These are phyloP conservation scores for Casuarina cunninghamiana DNA, from an alignment of 306 rosid species.

Conservation along the genomic window DNA sequence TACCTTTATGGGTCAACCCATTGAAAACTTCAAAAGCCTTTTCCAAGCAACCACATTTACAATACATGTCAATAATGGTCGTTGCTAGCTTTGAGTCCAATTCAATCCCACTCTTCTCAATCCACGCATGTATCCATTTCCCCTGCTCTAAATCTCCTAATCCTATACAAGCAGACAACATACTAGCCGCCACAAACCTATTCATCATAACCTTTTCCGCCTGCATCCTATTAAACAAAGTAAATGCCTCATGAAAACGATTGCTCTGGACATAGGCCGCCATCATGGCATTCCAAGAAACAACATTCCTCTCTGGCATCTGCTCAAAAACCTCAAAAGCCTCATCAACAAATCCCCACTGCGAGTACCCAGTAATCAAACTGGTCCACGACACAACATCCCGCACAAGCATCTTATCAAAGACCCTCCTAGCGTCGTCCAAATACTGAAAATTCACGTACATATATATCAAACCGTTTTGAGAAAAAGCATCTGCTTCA, in stretches of 20 bases:
- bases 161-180: constrained; percentile 63
- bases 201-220: constrained; percentile 40
- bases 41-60: constrained; percentile 67
- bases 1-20: constrained; percentile 35
- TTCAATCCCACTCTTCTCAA: constrained; percentile 45
- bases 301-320: constrained; percentile 50
- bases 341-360: constrained; percentile 44
- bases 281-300: constrained; percentile 71
- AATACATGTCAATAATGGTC: constrained; percentile 64
- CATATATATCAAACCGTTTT: constrained; percentile 47
- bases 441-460: constrained; percentile 42
- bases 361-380: constrained; percentile 53
- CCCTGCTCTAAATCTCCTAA: constrained; percentile 68
- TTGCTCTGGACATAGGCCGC: constrained; percentile 53
- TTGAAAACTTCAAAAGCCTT: constrained; percentile 49
- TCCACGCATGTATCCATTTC: constrained; percentile 55
- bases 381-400: constrained; percentile 65
- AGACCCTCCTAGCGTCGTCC: constrained; percentile 50
- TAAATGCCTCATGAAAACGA: constrained; percentile 56
- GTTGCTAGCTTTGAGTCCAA: constrained; percentile 62
- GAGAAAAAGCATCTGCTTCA: constrained; percentile 35
- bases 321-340: constrained; percentile 47
- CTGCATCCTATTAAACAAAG: constrained; percentile 50
- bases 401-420: constrained; percentile 38
- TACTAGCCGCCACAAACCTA: constrained; percentile 57